Base-by-base conservation (phyloP, 306 rosid species). In the Cucurbita pepo region DNA sequence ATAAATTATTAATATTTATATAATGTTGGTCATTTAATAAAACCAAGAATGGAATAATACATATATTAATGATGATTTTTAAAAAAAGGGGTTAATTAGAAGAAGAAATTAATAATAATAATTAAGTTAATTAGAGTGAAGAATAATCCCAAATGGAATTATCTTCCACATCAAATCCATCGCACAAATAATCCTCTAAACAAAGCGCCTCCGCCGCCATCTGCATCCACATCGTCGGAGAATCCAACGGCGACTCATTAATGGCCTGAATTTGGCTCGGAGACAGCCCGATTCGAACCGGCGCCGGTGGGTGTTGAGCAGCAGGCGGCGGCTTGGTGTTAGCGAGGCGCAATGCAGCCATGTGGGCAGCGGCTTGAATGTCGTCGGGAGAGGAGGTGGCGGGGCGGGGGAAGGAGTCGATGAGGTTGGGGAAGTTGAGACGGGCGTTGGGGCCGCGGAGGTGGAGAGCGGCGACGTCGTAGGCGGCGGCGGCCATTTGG, bases 151-250 rank as follows among this genome's bases (percentile, higher is more conserved):
- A 89, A 21, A 86, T 74, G 2, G 95, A 86, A 1, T 77, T 82
- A 59, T 78, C 43, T 5, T 40, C 34, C 34, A 30, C 34, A 30
- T 30, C 34, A 30, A 30, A 30, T 30, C 34, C 34, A 30, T 30
- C 34, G 34, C 34, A 30, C 34, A 30, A 30, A 30, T 30, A 30
- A 30, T 30, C 34, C 34, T 30, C 34, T 30, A 30, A 70, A 82
- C 69, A 44, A 6, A 77, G 53, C 13, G 85, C 77, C 7, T 81
- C 95, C 15, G 82, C 95, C 10, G 83, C 74, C 87, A 88, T 84
- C 75, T 90, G 96, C 95, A 87, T 90, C 96, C 96, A 92, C 93
- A 85, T 90, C 40, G 78, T 88, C 0, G 98, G 98, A 4, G 98
- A 93, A 45, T 93, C 90, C 83, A 93, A 74, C 15, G 97, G 98